These are phyloP conservation scores for Apiospora saccharicola DNA, from an alignment of 2,329 filamentous ascomycete genomes.

Conservation along the genomic window DNA sequence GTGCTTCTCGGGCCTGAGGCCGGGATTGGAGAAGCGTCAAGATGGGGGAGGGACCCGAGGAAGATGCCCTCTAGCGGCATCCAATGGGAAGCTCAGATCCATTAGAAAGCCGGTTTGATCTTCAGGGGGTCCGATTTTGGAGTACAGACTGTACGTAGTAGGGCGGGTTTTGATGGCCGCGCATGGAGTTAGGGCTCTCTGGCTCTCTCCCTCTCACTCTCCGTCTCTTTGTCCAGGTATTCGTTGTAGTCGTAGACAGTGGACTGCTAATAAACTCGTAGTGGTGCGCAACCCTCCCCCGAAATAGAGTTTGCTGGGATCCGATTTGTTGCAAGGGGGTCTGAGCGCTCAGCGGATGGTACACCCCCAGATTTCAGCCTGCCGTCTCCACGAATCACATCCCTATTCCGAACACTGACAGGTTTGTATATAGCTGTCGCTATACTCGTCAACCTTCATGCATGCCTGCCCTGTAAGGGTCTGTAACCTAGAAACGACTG, in stretches of 20 bases:
- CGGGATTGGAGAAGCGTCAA: constrained; percentile 3
- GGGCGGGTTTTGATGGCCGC: not conserved
- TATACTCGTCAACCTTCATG: not conserved
- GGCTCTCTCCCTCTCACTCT: too few relatives aligned
- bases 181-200: not conserved
- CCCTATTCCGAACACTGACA: not conserved
- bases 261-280: too few relatives aligned
- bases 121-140: constrained; percentile 10
- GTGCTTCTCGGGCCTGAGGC: not conserved
- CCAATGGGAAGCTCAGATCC: not conserved
- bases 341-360: not conserved
- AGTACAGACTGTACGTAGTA: not conserved
- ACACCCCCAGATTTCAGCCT: not conserved
- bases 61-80: not conserved
- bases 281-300: too few relatives aligned
- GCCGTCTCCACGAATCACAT: not conserved
- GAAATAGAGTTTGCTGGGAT: constrained; percentile 13
- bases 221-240: too few relatives aligned
- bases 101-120: constrained; percentile 11
- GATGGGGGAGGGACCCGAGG: not conserved
- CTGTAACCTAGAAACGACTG: not conserved
- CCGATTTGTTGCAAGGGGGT: not conserved
- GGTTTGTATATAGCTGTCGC: not conserved
- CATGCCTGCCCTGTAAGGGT: not conserved
- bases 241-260: too few relatives aligned